A percentile compares a stretch with the other conserved stretches of the same genome.
Evolutionary conservation across 257 asterid species (phyloP).

Genomic region (Forsythia suspensa): DNA sequence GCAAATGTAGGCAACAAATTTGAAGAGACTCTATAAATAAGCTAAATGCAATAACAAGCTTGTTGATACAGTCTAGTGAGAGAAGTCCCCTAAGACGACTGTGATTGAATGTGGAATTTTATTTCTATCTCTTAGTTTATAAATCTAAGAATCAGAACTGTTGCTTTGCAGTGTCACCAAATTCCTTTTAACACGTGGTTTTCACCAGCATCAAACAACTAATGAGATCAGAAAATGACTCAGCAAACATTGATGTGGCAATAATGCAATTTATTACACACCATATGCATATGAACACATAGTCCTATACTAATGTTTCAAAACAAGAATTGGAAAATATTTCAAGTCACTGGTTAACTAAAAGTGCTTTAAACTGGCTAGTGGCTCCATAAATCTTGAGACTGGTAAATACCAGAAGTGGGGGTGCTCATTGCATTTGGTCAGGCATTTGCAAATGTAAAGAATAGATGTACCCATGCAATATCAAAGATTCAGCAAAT

Average conservation of each 20-base stretch:
- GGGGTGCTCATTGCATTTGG: neutral
- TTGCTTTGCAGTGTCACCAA: neutral
- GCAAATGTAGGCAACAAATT: conserved; percentile 30
- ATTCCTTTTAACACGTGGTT: conserved; percentile 3
- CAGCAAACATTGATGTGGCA: neutral
- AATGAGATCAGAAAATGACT: neutral
- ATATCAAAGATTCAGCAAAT: neutral
- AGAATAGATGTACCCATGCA: neutral
- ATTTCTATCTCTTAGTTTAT: conserved; percentile 4
- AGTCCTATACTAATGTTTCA: neutral
- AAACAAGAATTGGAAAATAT: neutral
- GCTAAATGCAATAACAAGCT: conserved; percentile 7
- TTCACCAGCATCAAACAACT: conserved; percentile 1
- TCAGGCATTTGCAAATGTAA: neutral
- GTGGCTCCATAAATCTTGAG: neutral
- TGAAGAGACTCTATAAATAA: neutral
- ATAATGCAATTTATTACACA: neutral
- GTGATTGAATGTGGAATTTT: neutral
- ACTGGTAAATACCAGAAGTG: neutral
- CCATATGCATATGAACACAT: neutral
- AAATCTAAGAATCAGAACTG: neutral
- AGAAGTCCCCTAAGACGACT: neutral
- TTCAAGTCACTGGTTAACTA: neutral
- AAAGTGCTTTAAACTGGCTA: neutral
- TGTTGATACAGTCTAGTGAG: conserved; percentile 11